A percentile compares a stretch with the other conserved stretches of the same genome.
Conservation (phyloP, 805 yeast genomes). For the Metschnikowia gruessii region DNA sequence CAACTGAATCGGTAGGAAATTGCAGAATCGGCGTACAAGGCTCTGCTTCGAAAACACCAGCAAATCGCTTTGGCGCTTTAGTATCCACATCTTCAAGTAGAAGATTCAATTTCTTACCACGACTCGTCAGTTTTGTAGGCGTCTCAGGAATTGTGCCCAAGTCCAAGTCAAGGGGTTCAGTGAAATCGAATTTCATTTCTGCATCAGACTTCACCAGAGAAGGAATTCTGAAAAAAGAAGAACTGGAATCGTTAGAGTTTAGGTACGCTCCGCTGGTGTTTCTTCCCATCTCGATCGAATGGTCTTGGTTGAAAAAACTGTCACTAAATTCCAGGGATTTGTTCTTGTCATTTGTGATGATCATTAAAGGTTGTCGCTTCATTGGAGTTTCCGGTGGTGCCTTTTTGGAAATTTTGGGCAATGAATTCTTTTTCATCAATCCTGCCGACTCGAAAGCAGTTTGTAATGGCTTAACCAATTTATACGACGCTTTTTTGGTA, state of each 20-base stretch:
- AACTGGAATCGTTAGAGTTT: slow-evolving; percentile 31
- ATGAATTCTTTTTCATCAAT: slow-evolving; percentile 49
- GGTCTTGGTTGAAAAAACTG: slow-evolving; percentile 15
- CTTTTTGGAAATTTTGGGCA: slow-evolving; percentile 23
- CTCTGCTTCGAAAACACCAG: slow-evolving; percentile 9
- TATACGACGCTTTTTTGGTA: slow-evolving; percentile 40
- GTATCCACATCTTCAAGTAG: slow-evolving; percentile 3
- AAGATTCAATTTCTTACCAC: slow-evolving; percentile 13
- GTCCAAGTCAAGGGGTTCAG: slow-evolving; percentile 17
- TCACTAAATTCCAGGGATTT: slow-evolving; percentile 15
- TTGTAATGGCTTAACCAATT: slow-evolving; percentile 77
- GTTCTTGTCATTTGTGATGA: slow-evolving; percentile 25
- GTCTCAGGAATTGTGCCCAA: slow-evolving; percentile 33
- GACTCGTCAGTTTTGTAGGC: slow-evolving; percentile 31
- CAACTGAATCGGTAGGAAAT: slow-evolving; percentile 19
- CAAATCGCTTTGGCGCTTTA: slow-evolving; percentile 2
- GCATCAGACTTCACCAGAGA: slow-evolving; percentile 18
- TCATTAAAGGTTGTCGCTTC: slow-evolving; percentile 39
- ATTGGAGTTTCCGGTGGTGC: slow-evolving; percentile 46
- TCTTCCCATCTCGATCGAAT: slow-evolving; percentile 41
- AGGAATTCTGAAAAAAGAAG: slow-evolving; percentile 33
- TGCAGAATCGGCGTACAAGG: slow-evolving; percentile 23
- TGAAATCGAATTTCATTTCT: slow-evolving; percentile 22
- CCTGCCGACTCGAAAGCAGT: slow-evolving; percentile 81
- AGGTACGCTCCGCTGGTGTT: slow-evolving; percentile 22